Evolutionary conservation across 2,329 filamentous ascomycete species (phyloP).

Genomic region (Dendryphion nanum): DNA sequence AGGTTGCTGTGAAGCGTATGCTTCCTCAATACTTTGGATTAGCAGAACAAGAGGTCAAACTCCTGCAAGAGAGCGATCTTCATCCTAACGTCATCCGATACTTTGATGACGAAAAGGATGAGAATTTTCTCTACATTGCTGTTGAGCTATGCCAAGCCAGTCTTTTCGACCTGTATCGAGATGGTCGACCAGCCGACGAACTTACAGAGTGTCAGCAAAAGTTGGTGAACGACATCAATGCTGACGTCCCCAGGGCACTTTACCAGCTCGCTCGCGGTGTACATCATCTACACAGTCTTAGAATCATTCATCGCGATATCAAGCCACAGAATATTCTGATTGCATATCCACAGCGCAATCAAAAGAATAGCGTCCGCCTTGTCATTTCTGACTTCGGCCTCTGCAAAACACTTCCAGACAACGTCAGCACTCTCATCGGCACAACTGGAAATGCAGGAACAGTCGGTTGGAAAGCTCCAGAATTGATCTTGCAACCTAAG

Average conservation of each 20-base stretch:
- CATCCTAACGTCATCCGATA: constrained; percentile 97
- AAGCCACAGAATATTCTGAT: constrained; percentile 98
- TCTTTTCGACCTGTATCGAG: constrained; percentile 85
- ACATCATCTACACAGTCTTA: constrained; percentile 81
- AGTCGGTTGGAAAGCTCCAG: constrained; percentile 93
- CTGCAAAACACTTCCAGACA: constrained; percentile 94
- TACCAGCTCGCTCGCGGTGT: constrained; percentile 89
- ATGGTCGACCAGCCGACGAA: constrained; percentile 46
- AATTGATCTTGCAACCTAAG: constrained; percentile 68
- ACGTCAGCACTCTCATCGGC: constrained; percentile 90
- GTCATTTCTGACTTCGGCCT: constrained; percentile 97
- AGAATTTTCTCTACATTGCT: constrained; percentile 93
- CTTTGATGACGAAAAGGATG: constrained; percentile 84
- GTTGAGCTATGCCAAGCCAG: constrained; percentile 93
- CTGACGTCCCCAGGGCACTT: constrained; percentile 75
- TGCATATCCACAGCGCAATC: constrained; percentile 64
- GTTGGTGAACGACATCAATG: constrained; percentile 69
- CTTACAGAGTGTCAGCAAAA: constrained; percentile 61
- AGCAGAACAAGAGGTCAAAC: constrained; percentile 86
- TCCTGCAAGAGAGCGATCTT: constrained; percentile 90
- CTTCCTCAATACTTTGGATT: constrained; percentile 94
- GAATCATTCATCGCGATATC: constrained; percentile 94
- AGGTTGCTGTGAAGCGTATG: constrained; percentile 96
- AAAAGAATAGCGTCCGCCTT: constrained; percentile 71
- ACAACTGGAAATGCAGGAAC: constrained; percentile 94